A percentile compares a stretch with the other conserved stretches of the same genome.
phyloP scores from a whole-genome alignment of 371 early-diverging fungal genomes.

The Sporodiniella umbellata region DNA sequence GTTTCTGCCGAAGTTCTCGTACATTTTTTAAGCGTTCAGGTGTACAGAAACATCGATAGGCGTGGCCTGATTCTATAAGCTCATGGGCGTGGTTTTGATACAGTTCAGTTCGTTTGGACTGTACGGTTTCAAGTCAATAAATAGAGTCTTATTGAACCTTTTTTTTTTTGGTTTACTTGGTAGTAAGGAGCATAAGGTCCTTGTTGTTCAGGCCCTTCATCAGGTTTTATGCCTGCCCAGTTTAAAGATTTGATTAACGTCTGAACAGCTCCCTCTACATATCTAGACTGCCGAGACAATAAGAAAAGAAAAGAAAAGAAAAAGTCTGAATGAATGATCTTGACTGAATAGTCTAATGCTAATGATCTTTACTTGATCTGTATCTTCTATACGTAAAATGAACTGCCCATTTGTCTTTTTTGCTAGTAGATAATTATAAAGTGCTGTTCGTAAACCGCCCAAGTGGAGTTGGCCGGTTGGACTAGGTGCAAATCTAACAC shows the following conservation, averaged over 20 bases:
- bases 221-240: constrained; percentile 78
- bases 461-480: constrained; percentile 94
- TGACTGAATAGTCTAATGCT: no score
- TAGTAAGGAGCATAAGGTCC: constrained; percentile 69
- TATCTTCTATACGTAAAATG: constrained; percentile 92
- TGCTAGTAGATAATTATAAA: constrained; percentile 89
- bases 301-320: no score
- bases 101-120: constrained; percentile 75
- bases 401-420: constrained; percentile 72
- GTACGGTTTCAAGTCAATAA: no score
- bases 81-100: constrained; percentile 67
- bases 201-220: constrained; percentile 75
- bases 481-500: constrained; percentile 94
- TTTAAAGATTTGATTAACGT: constrained; percentile 61
- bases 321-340: no score
- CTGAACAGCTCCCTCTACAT: constrained; percentile 77
- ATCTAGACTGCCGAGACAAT: constrained; percentile 53
- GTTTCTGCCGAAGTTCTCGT: constrained; percentile 52
- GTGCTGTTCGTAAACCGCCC: constrained; percentile 91
- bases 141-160: no score
- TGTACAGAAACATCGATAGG: constrained; percentile 90
- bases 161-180: no score
- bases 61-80: constrained; percentile 74
- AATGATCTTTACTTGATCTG: constrained; percentile 68
- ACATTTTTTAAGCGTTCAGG: constrained; percentile 67